Evolutionary conservation across 257 asterid species (phyloP), one percentile per base, ranked within the genome.

Genomic region (Penstemon barbatus): DNA sequence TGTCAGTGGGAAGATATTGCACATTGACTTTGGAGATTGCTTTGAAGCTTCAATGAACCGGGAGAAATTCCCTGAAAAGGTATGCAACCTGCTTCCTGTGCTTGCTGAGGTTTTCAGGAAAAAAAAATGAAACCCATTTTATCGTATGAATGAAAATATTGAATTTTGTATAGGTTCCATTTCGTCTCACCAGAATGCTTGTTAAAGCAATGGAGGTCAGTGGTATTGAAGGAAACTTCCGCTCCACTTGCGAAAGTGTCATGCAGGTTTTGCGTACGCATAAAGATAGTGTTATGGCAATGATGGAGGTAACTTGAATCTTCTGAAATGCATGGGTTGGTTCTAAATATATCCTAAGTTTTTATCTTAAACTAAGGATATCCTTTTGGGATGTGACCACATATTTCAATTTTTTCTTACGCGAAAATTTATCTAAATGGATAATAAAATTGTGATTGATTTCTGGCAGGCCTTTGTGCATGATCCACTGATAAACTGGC

Each of bases 11-110:
- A 91, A 94, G 90, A 91, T 94, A 77, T 70, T 94, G 89, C 99
- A 94, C 78, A 94, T 94, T 15, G 98, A 94, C 74, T 94, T 94
- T 75, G 99, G 99, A 73, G 99, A 94, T 85, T 94, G 99, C 88
- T 94, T 94, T 86, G 99, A 94, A 85, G 99, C 99, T 82, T 94
- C 99, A 63, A 89, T 94, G 99, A 94, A 91, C 79, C 81, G 99
- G 42, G 99, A 94, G 81, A 94, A 94, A 75, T 94, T 91, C 82
- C 99, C 99, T 43, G 99, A 94, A 79, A 94, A 94, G 99, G 99
- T 89, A 41, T 75, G 68, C 38, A 10, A 71, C 36, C 48, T 65
- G 41, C 41, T 55, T 70, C 33, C 7, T 62, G 65, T 41, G 45
- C 53, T 74, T 19, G 57, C 43, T 15, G 9, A n/a, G 33, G 33